These are phyloP conservation scores for Fomitiporia mediterranea DNA, from an alignment of 1,284 basidiomycete species.

Conservation along the genomic window DNA sequence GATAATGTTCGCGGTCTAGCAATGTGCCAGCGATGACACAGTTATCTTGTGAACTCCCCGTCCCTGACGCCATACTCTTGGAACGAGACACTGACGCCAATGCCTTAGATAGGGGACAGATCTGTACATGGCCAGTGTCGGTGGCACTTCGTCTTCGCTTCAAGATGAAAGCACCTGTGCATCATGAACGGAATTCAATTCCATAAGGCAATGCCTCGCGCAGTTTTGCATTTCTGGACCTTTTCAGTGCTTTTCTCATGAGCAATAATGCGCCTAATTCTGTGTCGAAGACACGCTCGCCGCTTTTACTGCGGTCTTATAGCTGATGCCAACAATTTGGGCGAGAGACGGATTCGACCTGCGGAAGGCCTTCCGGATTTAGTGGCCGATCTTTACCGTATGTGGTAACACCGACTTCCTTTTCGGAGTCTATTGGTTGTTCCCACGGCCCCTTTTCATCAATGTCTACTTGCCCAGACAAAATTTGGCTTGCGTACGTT, in stretches of 20 bases:
- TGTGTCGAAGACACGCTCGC: too few relatives aligned
- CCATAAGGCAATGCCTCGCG: neutral
- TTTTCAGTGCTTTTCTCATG: neutral
- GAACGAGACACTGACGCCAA: neutral
- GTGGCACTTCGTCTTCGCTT: neutral
- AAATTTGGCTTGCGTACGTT: neutral
- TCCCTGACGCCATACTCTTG: slow-evolving; percentile 3
- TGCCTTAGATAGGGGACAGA: neutral
- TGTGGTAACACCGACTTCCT: too few relatives aligned
- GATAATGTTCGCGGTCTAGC: neutral
- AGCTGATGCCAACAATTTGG: neutral
- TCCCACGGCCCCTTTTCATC: too few relatives aligned
- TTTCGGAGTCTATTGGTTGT: too few relatives aligned
- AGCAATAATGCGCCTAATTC: too few relatives aligned
- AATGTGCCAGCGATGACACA: slow-evolving; percentile 1
- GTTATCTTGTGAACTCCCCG: neutral
- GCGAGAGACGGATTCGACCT: neutral
- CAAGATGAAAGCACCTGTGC: neutral
- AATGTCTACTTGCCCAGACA: too few relatives aligned
- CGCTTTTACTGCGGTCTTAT: neutral
- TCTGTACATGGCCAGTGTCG: neutral
- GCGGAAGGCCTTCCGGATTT: neutral
- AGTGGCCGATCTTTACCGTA: neutral
- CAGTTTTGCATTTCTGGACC: neutral
- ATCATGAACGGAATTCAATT: neutral